Evolutionary conservation across 129 eudicot species (phyloP).

Genomic region (Centrapalus pauciflorus): DNA sequence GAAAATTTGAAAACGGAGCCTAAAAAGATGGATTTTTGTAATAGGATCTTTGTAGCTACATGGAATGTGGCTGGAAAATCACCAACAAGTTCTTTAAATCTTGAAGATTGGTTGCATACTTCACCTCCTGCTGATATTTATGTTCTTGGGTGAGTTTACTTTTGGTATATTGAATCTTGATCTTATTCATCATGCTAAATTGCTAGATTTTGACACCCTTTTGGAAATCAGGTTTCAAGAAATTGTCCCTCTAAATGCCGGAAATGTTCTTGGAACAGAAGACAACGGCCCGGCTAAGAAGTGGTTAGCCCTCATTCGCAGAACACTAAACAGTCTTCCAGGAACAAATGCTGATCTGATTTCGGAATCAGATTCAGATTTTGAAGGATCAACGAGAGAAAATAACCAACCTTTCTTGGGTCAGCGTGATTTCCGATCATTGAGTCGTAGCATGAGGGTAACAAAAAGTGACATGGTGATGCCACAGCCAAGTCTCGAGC

Average conservation of each 20-base stretch:
- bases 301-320: conserved; percentile 73
- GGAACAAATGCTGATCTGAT: conserved; percentile 52
- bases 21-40: background rate
- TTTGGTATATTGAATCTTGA: background rate
- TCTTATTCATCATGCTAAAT: background rate
- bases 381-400: conserved; percentile 56
- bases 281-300: conserved; percentile 89
- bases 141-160: conserved; percentile 84
- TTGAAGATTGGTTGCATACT: conserved; percentile 90
- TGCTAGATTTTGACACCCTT: background rate
- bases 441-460: conserved; percentile 80
- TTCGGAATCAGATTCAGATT: conserved; percentile 55
- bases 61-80: conserved; percentile 99
- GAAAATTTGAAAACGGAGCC: background rate
- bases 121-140: conserved; percentile 94
- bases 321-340: conserved; percentile 75
- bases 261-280: conserved; percentile 93
- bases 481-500: conserved; percentile 57
- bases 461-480: conserved; percentile 37
- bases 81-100: conserved; percentile 71
- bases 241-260: conserved; percentile 95
- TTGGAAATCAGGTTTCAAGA: conserved; percentile 73
- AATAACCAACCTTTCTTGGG: conserved; percentile 42
- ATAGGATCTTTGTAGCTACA: conserved; percentile 85
- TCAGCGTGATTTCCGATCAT: conserved; percentile 55